Base-by-base conservation (phyloP, 768 basidiomycete species). In the Hebeloma cylindrosporum region DNA sequence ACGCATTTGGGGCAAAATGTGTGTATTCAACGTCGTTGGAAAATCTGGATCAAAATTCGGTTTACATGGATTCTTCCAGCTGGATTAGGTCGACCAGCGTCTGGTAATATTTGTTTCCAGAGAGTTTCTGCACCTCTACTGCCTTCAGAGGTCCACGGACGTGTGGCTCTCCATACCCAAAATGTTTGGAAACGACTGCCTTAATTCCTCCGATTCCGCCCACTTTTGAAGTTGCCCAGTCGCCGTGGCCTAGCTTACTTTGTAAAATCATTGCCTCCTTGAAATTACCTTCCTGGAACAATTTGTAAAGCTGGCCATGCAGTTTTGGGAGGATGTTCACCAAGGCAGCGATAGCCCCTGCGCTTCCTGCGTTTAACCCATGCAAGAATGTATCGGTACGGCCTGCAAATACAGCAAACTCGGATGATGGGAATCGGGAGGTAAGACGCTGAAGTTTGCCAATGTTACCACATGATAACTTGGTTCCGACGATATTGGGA, bases 401-500 rank as follows among this genome's bases (percentile, higher is more conserved):
- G 1, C 91, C 90, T 8, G 87, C 78, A 56, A 84, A 83, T n/a
- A 88, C 79, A 3, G 82, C 77, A 53, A 88, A 85, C 30, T 80
- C 69, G 2, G 68, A 58, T 3, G 71, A 51, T 5, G 78, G 64
- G 50, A 80, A 79, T 25, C 75, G 68, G 3, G 80, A 77, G 9
- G 83, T 77, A 32, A 93, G 70, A 13, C 90, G 82, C 42, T 85
- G 81, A 33, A 90, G 79, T 63, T 92, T 93, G 16, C 89, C 88
- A 45, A 93, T 80, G 54, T 82, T 85, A 4, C 85, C 89, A 60
- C 89, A 92, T 23, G 91, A 92, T 17, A 93, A 73, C 66, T 88
- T 93, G 39, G 78, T 82, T 47, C 91, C 91, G 47, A 92, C 85
- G 52, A 90, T 88, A 65, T 93, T 92, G 5, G 86, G 86, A 60